Evolutionary conservation across 2,329 filamentous ascomycete genomes (phyloP).

Genomic region (Talaromyces sp.): DNA sequence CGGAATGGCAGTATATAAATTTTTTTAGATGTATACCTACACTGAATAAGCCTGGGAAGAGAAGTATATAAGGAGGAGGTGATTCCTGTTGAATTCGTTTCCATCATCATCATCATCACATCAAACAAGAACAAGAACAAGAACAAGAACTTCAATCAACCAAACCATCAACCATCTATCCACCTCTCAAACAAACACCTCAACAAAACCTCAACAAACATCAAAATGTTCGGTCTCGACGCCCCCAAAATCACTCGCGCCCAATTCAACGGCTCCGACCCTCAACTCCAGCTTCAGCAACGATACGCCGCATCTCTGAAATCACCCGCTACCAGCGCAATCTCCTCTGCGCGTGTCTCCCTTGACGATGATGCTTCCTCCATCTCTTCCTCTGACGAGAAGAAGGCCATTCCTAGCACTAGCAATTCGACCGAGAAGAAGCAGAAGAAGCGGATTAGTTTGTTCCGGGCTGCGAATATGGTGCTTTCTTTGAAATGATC

Average conservation of each 20-base stretch:
- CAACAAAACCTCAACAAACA: background rate
- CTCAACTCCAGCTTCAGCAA: constrained; percentile 5
- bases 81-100: background rate
- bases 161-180: background rate
- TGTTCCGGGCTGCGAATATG: constrained; percentile 3
- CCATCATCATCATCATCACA: background rate
- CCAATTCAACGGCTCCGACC: constrained; percentile 12
- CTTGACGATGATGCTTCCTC: background rate
- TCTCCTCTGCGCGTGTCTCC: background rate
- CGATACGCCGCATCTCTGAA: background rate
- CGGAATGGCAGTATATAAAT: background rate
- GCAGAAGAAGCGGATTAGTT: constrained; percentile 8
- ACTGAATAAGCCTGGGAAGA: background rate
- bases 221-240: constrained; percentile 12
- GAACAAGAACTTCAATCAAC: background rate
- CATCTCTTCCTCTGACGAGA: background rate
- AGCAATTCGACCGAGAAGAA: background rate
- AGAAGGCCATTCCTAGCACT: background rate
- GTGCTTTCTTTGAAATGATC: constrained; percentile 3
- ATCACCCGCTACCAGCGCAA: background rate
- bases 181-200: background rate
- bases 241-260: constrained; percentile 2
- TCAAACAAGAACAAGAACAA: background rate
- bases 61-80: constrained; percentile 5
- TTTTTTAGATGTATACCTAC: background rate